Percentiles rank a stretch among this genome's conserved stretches.
These are phyloP conservation scores for Microascus cirrosus DNA, from an alignment of 2,329 filamentous ascomycete genomes.

Conservation along the genomic window DNA sequence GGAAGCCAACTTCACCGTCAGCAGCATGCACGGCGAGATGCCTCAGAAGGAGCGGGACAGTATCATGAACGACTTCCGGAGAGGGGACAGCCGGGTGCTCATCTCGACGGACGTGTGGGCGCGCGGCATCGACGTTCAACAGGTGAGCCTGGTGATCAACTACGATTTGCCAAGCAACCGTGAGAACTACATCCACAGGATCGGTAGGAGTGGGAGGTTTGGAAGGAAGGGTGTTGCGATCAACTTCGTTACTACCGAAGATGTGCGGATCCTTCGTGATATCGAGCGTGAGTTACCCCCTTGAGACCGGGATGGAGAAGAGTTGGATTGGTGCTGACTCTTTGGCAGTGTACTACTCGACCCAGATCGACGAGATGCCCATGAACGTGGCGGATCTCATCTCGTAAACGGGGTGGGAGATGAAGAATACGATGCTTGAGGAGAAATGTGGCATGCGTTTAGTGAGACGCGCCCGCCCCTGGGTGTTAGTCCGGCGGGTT, in stretches of 20 bases:
- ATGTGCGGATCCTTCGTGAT: constrained; percentile 92
- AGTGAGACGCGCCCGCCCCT: background rate
- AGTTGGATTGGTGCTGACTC: background rate
- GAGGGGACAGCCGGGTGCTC: constrained; percentile 88
- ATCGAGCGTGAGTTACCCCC: constrained; percentile 66
- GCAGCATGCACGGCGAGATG: constrained; percentile 99
- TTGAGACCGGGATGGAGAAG: background rate
- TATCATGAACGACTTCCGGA: constrained; percentile 98
- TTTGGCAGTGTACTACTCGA: constrained; percentile 73
- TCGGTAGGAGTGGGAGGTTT: constrained; percentile 89
- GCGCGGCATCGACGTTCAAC: constrained; percentile 96
- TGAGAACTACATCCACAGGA: constrained; percentile 99
- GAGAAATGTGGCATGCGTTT: background rate
- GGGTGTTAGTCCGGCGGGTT: background rate
- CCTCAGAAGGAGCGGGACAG: constrained; percentile 95
- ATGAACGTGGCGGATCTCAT: constrained; percentile 74
- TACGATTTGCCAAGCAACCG: constrained; percentile 97
- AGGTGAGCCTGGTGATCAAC: constrained; percentile 97
- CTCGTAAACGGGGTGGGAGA: constrained; percentile 22
- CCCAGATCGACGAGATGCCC: constrained; percentile 96
- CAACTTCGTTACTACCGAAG: constrained; percentile 98
- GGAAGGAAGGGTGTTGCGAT: constrained; percentile 98
- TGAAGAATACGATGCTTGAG: background rate
- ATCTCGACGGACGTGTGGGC: constrained; percentile 98
- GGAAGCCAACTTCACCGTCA: constrained; percentile 96